Conservation (phyloP, 345 rosid species). For the Firmiana major region DNA sequence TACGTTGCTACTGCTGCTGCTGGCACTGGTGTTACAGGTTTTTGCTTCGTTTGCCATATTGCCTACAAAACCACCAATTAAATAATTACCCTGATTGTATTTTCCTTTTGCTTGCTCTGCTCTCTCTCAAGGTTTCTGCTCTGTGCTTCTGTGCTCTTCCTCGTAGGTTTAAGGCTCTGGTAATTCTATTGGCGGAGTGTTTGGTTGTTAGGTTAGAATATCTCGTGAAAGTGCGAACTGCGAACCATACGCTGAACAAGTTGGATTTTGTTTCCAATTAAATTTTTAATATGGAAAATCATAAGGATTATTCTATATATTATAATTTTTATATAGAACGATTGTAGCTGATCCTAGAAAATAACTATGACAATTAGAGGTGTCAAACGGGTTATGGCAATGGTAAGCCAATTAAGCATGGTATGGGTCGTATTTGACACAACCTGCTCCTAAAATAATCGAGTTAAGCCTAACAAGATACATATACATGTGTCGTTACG, state of each 20-base stretch:
- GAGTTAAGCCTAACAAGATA: too few relatives aligned
- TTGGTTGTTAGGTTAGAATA: neutral
- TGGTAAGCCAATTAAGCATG: too few relatives aligned
- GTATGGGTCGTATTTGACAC: too few relatives aligned
- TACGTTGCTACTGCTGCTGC: neutral
- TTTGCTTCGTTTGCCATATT: slow-evolving; percentile 45
- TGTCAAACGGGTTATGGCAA: too few relatives aligned
- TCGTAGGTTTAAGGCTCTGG: neutral
- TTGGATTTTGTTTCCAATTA: neutral
- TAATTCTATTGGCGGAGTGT: neutral
- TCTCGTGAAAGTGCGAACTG: neutral
- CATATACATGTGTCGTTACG: too few relatives aligned
- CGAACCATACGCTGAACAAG: neutral
- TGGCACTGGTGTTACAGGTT: neutral
- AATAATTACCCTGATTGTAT: neutral
- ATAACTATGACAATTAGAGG: too few relatives aligned
- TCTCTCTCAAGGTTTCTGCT: neutral
- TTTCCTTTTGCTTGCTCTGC: neutral
- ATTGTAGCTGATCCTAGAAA: too few relatives aligned
- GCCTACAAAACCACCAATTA: neutral
- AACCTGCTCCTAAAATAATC: too few relatives aligned
- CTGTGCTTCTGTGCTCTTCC: neutral
- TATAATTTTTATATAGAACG: too few relatives aligned
- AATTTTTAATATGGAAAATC: too few relatives aligned
- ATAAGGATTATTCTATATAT: too few relatives aligned